Evolutionary conservation across 768 basidiomycete genomes (phyloP).

Genomic region (Mycena venus): DNA sequence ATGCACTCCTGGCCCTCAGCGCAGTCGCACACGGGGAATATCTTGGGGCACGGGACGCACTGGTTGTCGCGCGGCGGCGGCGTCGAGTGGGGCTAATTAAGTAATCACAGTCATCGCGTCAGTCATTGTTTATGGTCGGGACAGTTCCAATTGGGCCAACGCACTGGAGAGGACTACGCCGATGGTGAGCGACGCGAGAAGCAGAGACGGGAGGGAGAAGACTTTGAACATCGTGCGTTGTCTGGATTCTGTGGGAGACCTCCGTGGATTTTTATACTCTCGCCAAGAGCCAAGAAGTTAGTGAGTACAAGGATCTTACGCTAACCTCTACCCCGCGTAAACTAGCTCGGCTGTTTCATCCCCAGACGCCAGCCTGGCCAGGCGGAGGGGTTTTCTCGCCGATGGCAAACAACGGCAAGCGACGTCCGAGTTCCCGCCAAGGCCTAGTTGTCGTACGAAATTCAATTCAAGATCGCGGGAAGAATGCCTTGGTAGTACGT

Average conservation of each 20-base stretch:
- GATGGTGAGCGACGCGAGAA: not conserved
- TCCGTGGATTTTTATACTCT: not conserved
- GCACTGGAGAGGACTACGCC: not conserved
- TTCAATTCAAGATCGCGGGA: not conserved
- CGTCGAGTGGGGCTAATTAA: not conserved
- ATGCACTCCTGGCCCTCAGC: not conserved
- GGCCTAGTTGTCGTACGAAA: not conserved
- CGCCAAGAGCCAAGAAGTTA: not conserved
- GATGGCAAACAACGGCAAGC: not conserved
- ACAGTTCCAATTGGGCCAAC: not conserved
- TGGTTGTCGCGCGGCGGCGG: not conserved
- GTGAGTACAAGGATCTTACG: not conserved
- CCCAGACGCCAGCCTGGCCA: not conserved
- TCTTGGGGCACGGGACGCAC: not conserved
- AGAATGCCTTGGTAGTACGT: not conserved
- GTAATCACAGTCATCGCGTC: not conserved
- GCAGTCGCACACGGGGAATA: not conserved
- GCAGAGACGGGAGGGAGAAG: not conserved
- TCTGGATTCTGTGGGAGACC: not conserved
- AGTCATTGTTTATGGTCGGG: not conserved
- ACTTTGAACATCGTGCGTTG: not conserved
- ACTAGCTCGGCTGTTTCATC: not conserved
- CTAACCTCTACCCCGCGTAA: not conserved
- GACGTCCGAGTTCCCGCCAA: not conserved
- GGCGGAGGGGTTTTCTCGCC: not conserved